Evolutionary conservation across 2,329 filamentous ascomycete species (phyloP).

Genomic region (Alternaria sp.): DNA sequence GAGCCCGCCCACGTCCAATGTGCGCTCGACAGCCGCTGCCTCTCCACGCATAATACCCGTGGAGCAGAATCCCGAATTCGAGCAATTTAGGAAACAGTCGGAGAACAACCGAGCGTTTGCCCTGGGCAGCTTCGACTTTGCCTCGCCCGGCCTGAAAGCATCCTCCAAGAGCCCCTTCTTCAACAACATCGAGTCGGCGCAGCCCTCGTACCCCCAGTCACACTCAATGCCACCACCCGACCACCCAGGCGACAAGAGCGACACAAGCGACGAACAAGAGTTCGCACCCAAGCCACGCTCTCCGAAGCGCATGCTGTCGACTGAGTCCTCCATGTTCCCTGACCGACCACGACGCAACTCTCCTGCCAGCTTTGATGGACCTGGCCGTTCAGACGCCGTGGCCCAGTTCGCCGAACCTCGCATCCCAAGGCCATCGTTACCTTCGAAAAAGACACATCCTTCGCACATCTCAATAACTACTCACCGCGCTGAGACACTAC

Average conservation of each 20-base stretch:
- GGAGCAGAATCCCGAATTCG: constrained; percentile 81
- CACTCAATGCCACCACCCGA: constrained; percentile 36
- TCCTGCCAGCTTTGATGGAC: constrained; percentile 54
- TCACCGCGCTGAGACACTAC: constrained; percentile 56
- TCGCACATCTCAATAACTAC: constrained; percentile 26
- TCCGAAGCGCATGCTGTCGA: constrained; percentile 57
- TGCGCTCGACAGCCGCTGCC: constrained; percentile 72
- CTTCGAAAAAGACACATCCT: constrained; percentile 25
- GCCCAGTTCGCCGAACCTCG: constrained; percentile 45
- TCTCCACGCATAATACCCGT: constrained; percentile 73
- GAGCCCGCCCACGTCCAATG: constrained; percentile 73
- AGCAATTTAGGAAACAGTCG: constrained; percentile 73
- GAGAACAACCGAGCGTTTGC: constrained; percentile 64
- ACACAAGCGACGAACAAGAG: constrained; percentile 27
- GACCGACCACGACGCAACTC: constrained; percentile 55
- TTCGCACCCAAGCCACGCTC: constrained; percentile 47
- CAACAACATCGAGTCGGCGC: constrained; percentile 32
- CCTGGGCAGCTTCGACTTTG: constrained; percentile 52
- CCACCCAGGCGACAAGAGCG: constrained; percentile 15
- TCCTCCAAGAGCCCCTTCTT: constrained; percentile 35
- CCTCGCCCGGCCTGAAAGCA: constrained; percentile 37
- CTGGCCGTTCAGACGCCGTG: constrained; percentile 42
- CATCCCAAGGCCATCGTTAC: constrained; percentile 41
- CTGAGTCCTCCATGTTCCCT: constrained; percentile 50
- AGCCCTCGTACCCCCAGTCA: constrained; percentile 37